A percentile compares a stretch with the other conserved stretches of the same genome.
Conservation (phyloP, 441 rosid species). For the Hura crepitans region DNA sequence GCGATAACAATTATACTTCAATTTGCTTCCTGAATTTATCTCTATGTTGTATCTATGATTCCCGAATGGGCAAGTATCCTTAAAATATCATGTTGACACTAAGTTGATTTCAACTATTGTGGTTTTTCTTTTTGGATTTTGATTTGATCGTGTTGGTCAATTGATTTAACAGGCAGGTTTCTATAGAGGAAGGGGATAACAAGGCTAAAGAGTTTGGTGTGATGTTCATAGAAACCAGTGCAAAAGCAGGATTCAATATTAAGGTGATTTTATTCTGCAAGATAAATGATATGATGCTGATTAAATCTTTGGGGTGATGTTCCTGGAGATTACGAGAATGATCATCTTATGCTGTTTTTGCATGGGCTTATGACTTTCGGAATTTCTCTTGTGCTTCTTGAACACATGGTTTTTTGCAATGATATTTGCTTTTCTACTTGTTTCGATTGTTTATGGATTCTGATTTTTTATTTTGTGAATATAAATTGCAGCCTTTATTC, state of each 20-base stretch:
- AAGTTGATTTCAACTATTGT: not conserved
- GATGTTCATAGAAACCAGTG: constrained; percentile 72
- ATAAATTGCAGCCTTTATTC: constrained; percentile 48
- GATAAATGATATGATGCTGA: not conserved
- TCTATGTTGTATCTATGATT: not conserved
- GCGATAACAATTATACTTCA: not conserved
- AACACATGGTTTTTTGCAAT: too few species aligned
- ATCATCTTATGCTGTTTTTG: not conserved
- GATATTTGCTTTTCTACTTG: not conserved
- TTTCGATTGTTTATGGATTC: not conserved
- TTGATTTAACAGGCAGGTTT: constrained; percentile 51
- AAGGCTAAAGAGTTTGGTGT: constrained; percentile 56
- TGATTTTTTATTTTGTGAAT: constrained; percentile 7
- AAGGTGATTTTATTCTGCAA: constrained; percentile 37
- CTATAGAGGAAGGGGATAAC: constrained; percentile 69
- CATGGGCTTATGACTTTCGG: not conserved
- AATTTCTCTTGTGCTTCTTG: too few species aligned
- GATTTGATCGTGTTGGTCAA: not conserved
- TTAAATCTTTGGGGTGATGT: not conserved
- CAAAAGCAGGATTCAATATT: constrained; percentile 68
- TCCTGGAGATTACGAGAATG: not conserved
- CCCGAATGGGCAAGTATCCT: not conserved
- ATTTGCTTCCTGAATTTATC: not conserved
- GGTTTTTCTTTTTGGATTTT: not conserved
- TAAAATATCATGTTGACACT: not conserved